phyloP scores from a whole-genome alignment of 257 asterid genomes.

The Ophiorrhiza pumila region DNA sequence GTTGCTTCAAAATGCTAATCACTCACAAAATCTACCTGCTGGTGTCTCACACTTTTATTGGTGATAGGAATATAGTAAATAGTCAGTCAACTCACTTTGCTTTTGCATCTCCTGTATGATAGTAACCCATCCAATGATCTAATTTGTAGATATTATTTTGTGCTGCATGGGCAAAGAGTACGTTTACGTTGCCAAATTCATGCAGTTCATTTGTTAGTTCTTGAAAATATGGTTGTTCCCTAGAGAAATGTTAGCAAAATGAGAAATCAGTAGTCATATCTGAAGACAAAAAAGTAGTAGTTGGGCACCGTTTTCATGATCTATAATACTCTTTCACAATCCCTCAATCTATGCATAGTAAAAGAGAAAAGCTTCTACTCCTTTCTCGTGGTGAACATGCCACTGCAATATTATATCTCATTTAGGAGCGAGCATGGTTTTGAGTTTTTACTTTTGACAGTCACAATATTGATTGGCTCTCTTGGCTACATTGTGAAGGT shows the following conservation, averaged over 20 bases:
- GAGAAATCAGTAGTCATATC: no score
- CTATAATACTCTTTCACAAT: no score
- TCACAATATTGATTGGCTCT: no score
- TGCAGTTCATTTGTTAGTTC: background rate
- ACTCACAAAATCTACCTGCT: background rate
- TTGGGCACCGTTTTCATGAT: background rate
- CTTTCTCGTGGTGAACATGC: no score
- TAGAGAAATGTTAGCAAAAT: background rate
- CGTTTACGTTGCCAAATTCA: background rate
- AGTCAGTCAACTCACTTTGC: background rate
- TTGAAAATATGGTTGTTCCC: background rate
- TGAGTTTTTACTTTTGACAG: no score
- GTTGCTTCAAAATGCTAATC: background rate
- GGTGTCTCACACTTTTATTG: background rate
- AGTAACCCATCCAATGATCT: no score
- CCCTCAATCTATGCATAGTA: background rate
- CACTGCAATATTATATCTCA: no score
- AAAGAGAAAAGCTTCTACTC: background rate
- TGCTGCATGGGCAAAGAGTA: background rate
- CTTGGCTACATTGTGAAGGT: slow-evolving; percentile 29
- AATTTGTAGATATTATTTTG: background rate
- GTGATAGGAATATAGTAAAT: background rate
- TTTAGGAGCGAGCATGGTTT: no score
- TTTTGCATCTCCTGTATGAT: background rate
- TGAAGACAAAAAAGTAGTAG: no score